Base-by-base conservation (phyloP, 768 basidiomycete genomes). In the Mycena olivaceomarginata region DNA sequence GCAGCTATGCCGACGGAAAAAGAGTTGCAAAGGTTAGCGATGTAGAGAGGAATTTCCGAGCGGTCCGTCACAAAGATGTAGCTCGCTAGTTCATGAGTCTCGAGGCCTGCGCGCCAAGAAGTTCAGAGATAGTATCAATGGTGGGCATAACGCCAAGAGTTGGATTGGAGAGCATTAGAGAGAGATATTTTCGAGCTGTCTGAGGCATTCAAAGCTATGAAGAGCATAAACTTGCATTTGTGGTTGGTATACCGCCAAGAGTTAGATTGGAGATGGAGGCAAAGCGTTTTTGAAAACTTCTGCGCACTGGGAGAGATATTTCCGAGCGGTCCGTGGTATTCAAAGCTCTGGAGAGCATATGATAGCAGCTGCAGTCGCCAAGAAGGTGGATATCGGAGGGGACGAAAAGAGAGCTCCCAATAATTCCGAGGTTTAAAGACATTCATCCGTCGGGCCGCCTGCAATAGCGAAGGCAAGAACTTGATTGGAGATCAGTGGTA, bases 321-420 rank as follows among this genome's bases (percentile, higher is more conserved):
- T 60, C 59, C 31, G 59, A 60, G 31, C 59, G 59, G 59, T 37
- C 59, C 59, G 59, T 31, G 31, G 31, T 39, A 60, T 60, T 60
- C 31, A 60, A 60, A 37, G 31, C 13, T 37, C 31, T 37, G 25
- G 6, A 9, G 25, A 25, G 56, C 56, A 31, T 31, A 31, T 31
- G n/a, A 57, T 57, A 22, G 25, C 25, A 31, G 16, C 4, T 25
- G 37, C 37, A 31, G 59, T 8, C 15, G 59, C 59, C 59, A 60
- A 60, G 59, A 31, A 31, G 31, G 31, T 31, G 15, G 59, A 37
- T 25, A 6, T 37, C 16, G 59, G 8, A 15, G 12, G 22, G 20
- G 59, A 37, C 13, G 16, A 60, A 60, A 60, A 37, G 15, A 12
- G 5, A 37, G 25, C 15, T 60, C 4, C 22, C 56, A 25, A 25